Base-by-base conservation (phyloP, 1,139 yeast genomes). In the Pichia sp. region DNA sequence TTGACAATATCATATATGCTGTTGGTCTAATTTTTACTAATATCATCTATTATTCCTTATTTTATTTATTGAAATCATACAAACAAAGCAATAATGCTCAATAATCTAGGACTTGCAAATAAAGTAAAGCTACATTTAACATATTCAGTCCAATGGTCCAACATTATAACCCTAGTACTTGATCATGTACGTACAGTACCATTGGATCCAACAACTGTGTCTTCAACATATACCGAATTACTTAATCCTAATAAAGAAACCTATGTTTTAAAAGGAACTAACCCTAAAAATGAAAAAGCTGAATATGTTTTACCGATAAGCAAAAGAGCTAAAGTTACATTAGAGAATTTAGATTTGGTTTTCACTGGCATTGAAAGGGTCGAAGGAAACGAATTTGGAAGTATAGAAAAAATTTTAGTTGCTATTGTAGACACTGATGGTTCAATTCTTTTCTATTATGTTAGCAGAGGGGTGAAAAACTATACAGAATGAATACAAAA, bases 341-440 rank as follows among this genome's bases (percentile, higher is more conserved):
- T 64, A 53, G 44, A 57, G 34, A 49, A 51, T 25, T 34, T 63
- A 34, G 65, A 63, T 30, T 27, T 34, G 7, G 44, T 61, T 1
- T 65, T 36, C 26, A 10, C 7, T 10, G 39, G n/a, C 10, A 36
- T 65, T 43, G 47, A 54, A 0, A 55, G 52, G 2, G 45, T 71
- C 0, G 58, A 41, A 42, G 49, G 29, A 25, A 38, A 3, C 39
- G 48, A 3, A 2, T 39, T 39, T 11, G 31, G 41, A 30, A 18
- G n/a, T 49, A 76, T 72, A 0, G 60, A 59, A 28, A 64, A 82
- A 44, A 48, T 83, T 2, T 68, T 81, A 0, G 64, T 81, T 61
- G 88, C 78, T 0, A 67, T 83, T 53, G 71, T 77, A 7, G 79
- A 81, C 49, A 72, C 73, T 47, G 90, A 83, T 61, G 82, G 86